These are phyloP conservation scores for Artemisia argyi DNA, from an alignment of 129 eudicot genomes.

Conservation along the genomic window DNA sequence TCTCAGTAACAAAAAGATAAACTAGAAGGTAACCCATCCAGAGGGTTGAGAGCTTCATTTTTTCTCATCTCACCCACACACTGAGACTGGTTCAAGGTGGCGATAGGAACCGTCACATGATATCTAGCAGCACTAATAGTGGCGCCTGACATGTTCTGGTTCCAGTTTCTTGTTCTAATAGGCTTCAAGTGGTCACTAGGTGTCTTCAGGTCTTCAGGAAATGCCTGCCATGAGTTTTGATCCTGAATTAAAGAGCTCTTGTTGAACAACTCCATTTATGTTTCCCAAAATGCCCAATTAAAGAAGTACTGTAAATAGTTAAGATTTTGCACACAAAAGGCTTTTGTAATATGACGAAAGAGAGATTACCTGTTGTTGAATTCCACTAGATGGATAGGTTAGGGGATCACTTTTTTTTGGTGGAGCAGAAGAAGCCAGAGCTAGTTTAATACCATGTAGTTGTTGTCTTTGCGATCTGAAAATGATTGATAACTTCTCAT, in stretches of 20 bases:
- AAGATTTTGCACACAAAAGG: not conserved
- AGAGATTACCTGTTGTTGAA: conserved; percentile 40
- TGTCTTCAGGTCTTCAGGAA: conserved; percentile 42
- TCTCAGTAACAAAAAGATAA: not conserved
- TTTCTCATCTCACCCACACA: not conserved
- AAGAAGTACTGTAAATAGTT: not conserved
- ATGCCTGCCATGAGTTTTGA: conserved; percentile 66
- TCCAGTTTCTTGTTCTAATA: conserved; percentile 52
- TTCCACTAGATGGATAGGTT: conserved; percentile 32
- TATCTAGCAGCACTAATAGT: not conserved
- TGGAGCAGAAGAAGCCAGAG: conserved; percentile 61
- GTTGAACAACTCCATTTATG: conserved; percentile 42
- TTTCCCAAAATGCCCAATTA: conserved; percentile 19
- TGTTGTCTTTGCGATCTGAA: conserved; percentile 85
- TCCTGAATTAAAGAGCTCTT: conserved; percentile 54
- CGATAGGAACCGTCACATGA: not conserved
- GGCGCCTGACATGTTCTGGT: conserved; percentile 37
- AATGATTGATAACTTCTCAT: conserved; percentile 72
- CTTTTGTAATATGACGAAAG: not conserved
- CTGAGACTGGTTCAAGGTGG: conserved; percentile 7
- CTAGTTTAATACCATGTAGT: conserved; percentile 74
- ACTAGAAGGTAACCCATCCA: conserved; percentile 22
- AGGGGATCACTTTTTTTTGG: conserved; percentile 36
- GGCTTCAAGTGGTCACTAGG: conserved; percentile 42
- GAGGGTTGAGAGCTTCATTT: conserved; percentile 20